phyloP scores from a whole-genome alignment of 2,329 filamentous ascomycete genomes.

The Pyrenochaeta sp. region DNA sequence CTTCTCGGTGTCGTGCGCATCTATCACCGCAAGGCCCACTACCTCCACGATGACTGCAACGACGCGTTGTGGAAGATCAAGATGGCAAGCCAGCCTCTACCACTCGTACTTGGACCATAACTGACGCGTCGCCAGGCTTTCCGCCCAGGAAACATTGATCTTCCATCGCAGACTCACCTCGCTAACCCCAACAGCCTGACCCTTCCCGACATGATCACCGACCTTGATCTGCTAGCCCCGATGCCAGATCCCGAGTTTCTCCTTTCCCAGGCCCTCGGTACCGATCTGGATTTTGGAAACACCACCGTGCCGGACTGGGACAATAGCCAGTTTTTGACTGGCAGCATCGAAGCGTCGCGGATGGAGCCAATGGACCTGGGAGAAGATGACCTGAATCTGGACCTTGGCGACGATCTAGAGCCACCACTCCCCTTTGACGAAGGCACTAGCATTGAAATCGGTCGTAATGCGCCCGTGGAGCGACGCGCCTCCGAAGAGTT shows the following conservation, averaged over 20 bases:
- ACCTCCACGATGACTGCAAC: conserved; percentile 95
- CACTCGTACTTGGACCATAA: conserved; percentile 1
- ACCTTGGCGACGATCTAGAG: conserved; percentile 65
- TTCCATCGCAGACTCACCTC: conserved; percentile 77
- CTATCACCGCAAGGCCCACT: conserved; percentile 96
- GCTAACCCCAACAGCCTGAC: conserved; percentile 86
- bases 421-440: conserved; percentile 36
- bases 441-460: conserved; percentile 78
- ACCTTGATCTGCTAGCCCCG: conserved; percentile 81
- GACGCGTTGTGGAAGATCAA: conserved; percentile 98
- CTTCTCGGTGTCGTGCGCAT: conserved; percentile 95
- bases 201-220: conserved; percentile 90
- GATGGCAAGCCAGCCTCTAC: conserved; percentile 70
- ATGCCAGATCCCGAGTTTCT: conserved; percentile 87
- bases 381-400: conserved; percentile 65
- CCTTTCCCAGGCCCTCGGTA: conserved; percentile 70
- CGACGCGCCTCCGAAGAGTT: conserved; percentile 43
- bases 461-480: conserved; percentile 80
- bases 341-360: conserved; percentile 63
- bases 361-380: conserved; percentile 53
- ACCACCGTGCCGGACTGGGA: conserved; percentile 62
- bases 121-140: conserved; percentile 69
- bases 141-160: conserved; percentile 93
- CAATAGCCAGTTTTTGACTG: conserved; percentile 81
- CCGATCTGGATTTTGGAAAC: conserved; percentile 50